Conservation (phyloP, 306 rosid species). For the Mimosa pudica region DNA sequence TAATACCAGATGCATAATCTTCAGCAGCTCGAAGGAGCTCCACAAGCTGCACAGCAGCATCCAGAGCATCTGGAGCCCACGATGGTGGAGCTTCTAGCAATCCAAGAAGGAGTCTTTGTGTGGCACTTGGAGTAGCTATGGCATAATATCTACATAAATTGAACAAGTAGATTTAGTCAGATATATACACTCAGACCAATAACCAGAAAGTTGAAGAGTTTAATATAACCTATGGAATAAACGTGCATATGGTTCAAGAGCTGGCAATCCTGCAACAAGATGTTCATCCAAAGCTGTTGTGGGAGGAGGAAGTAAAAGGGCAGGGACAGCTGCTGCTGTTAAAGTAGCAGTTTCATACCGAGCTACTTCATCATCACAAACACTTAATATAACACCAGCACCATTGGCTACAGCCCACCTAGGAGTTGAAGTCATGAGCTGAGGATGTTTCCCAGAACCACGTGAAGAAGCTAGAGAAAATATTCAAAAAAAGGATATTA, state of each 20-base stretch:
- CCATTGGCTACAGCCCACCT: constrained; percentile 99
- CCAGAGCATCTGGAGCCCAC: constrained; percentile 99
- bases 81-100: constrained; percentile 99
- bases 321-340: constrained; percentile 96
- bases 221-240: constrained; percentile 82
- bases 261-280: constrained; percentile 97
- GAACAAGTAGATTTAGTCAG: constrained; percentile 14
- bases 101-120: constrained; percentile 98
- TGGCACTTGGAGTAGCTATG: constrained; percentile 99
- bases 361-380: constrained; percentile 96
- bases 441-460: constrained; percentile 99
- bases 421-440: constrained; percentile 91
- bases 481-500: constrained; percentile 14
- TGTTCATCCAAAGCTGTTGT: constrained; percentile 97
- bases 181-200: constrained; percentile 22
- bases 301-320: constrained; percentile 98
- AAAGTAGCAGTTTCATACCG: constrained; percentile 95
- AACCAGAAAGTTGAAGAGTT: constrained; percentile 17
- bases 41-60: constrained; percentile 98
- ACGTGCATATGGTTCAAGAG: constrained; percentile 98
- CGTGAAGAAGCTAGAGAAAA: constrained; percentile 70
- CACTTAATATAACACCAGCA: constrained; percentile 97
- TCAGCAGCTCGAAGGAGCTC: constrained; percentile 99
- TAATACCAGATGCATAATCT: constrained; percentile 94
- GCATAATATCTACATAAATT: constrained; percentile 79